Evolutionary conservation across 2,329 filamentous ascomycete species (phyloP).

Genomic region (Sporothrix humicola): DNA sequence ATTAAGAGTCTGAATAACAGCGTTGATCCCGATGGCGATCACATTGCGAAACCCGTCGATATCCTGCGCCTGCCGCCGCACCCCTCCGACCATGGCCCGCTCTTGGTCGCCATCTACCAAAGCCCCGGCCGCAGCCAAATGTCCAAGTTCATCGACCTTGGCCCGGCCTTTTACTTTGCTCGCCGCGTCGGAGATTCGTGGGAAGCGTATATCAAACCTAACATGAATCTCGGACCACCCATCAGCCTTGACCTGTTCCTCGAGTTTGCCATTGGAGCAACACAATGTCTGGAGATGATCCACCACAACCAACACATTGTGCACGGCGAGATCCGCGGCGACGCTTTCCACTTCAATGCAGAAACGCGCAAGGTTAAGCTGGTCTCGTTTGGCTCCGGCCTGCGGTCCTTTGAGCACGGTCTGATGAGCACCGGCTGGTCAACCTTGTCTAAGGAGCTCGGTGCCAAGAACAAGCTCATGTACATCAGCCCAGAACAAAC

Average conservation of each 20-base stretch:
- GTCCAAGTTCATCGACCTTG: constrained; percentile 73
- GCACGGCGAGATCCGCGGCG: constrained; percentile 87
- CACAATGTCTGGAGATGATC: constrained; percentile 85
- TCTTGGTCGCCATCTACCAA: constrained; percentile 82
- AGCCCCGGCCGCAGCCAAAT: constrained; percentile 77
- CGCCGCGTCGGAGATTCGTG: constrained; percentile 59
- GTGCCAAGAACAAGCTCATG: constrained; percentile 85
- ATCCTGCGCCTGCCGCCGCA: constrained; percentile 73
- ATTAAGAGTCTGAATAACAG: constrained; percentile 73
- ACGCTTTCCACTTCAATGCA: constrained; percentile 85
- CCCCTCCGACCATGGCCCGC: constrained; percentile 70
- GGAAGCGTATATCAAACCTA: constrained; percentile 50
- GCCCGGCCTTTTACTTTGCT: constrained; percentile 72
- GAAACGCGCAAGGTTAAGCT: constrained; percentile 76
- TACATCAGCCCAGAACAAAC: constrained; percentile 96
- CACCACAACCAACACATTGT: constrained; percentile 86
- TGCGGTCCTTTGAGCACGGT: constrained; percentile 88
- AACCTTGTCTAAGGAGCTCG: constrained; percentile 77
- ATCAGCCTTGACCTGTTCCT: constrained; percentile 79
- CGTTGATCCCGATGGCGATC: constrained; percentile 73
- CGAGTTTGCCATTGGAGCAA: constrained; percentile 87
- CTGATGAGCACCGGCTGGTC: constrained; percentile 87
- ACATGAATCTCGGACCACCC: constrained; percentile 58
- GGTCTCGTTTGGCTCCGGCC: constrained; percentile 83
- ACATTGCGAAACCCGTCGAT: constrained; percentile 82